phyloP scores from a whole-genome alignment of 495 filamentous ascomycete species.

The Penicillium alfredii region DNA sequence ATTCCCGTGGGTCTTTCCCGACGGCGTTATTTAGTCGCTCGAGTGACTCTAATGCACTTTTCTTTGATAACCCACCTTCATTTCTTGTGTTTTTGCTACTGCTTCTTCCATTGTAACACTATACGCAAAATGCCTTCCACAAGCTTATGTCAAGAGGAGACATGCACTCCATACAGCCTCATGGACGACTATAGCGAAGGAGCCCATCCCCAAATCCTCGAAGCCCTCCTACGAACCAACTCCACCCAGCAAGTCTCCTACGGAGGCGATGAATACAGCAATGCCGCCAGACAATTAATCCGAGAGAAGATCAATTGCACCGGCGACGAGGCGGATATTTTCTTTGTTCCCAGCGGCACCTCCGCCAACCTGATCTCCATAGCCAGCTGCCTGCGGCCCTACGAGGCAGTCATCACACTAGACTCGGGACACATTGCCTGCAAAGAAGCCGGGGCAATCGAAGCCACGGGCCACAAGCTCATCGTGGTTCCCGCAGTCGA shows the following conservation, averaged over 20 bases:
- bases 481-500: constrained; percentile 33
- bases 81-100: not conserved
- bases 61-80: not conserved
- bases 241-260: constrained; percentile 37
- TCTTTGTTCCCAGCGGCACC: constrained; percentile 42
- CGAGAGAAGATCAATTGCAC: constrained; percentile 24
- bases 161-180: constrained; percentile 35
- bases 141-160: constrained; percentile 25
- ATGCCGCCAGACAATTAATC: constrained; percentile 28
- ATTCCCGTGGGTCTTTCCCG: constrained; percentile 16
- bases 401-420: constrained; percentile 39
- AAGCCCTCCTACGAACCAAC: constrained; percentile 36
- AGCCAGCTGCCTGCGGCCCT: constrained; percentile 38
- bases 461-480: constrained; percentile 42
- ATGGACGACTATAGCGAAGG: constrained; percentile 45
- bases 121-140: constrained; percentile 20
- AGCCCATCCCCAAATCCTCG: constrained; percentile 38
- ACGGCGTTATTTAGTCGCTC: constrained; percentile 12
- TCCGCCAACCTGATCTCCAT: constrained; percentile 42
- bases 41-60: constrained; percentile 10
- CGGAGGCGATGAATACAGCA: constrained; percentile 33
- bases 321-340: constrained; percentile 36
- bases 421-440: constrained; percentile 38
- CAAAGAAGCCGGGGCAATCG: constrained; percentile 43
- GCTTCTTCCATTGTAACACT: not conserved